Percentiles rank a stretch among this genome's conserved stretches.
phyloP scores from a whole-genome alignment of 805 yeast genomes.

The Suhomyces tanzawaensis region DNA sequence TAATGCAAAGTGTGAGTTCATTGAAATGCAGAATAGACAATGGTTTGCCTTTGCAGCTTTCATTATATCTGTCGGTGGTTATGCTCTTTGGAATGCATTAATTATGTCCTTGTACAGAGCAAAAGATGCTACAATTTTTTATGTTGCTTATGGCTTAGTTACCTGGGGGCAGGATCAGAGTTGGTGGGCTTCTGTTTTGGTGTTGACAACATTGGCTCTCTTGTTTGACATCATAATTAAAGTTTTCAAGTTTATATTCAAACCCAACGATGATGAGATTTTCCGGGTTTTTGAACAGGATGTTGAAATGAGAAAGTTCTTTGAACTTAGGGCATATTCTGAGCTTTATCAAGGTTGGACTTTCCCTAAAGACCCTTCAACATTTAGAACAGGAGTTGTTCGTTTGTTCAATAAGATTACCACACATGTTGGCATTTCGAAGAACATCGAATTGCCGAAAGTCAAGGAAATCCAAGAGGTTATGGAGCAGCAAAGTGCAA shows the following conservation, averaged over 20 bases:
- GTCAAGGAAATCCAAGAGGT: slow-evolving; percentile 1
- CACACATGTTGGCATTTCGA: slow-evolving; percentile 5
- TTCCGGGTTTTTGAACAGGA: slow-evolving; percentile 79
- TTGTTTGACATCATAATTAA: slow-evolving; percentile 65
- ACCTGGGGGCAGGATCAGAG: slow-evolving; percentile 78
- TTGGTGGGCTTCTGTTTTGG: slow-evolving; percentile 80
- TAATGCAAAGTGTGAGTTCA: slow-evolving; percentile 71
- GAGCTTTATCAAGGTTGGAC: slow-evolving; percentile 82
- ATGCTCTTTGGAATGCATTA: slow-evolving; percentile 78
- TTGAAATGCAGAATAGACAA: slow-evolving; percentile 77
- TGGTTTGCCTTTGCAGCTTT: slow-evolving; percentile 66
- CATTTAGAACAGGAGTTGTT: slow-evolving; percentile 11
- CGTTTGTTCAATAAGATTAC: slow-evolving; percentile 21
- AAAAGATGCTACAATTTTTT: slow-evolving; percentile 58
- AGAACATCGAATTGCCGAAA: slow-evolving; percentile 8
- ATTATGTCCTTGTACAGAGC: slow-evolving; percentile 65
- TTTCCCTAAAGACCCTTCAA: slow-evolving; percentile 50
- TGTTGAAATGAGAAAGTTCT: slow-evolving; percentile 56
- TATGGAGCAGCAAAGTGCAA: slow-evolving; percentile 25
- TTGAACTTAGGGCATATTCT: slow-evolving; percentile 70
- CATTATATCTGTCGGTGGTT: slow-evolving; percentile 75
- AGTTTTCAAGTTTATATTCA: slow-evolving; percentile 51
- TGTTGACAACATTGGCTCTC: slow-evolving; percentile 56
- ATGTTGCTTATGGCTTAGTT: slow-evolving; percentile 66
- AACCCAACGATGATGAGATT: slow-evolving; percentile 73